Evolutionary conservation across 1,284 basidiomycete genomes (phyloP).

Genomic region (Filobasidium uniguttulatum): DNA sequence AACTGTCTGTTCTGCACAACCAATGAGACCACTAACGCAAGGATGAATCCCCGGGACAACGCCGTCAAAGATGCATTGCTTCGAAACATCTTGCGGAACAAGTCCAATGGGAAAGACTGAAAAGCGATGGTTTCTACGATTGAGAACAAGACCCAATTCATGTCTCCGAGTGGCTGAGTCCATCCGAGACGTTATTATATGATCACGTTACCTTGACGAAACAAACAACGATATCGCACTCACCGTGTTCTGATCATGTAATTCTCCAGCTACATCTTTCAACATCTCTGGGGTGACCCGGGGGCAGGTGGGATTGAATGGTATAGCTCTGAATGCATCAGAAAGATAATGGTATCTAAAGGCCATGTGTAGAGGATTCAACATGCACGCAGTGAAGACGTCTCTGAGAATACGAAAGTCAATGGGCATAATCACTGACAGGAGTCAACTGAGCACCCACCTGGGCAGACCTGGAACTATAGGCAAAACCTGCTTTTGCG

Average conservation of each 20-base stretch:
- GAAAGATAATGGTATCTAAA: conserved; percentile 7
- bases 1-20: background rate
- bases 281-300: background rate
- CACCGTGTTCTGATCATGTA: conserved; percentile 9
- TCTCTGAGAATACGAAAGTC: conserved; percentile 4
- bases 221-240: too few species aligned
- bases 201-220: background rate
- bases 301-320: background rate
- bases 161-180: conserved; percentile 10
- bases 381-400: conserved; percentile 14
- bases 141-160: conserved; percentile 12
- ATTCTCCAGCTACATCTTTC: conserved; percentile 6
- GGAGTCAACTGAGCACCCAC: background rate
- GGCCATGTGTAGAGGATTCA: conserved; percentile 10
- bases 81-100: conserved; percentile 11
- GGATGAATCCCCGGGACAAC: conserved; percentile 13
- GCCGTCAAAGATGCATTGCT: conserved; percentile 4
- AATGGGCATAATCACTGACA: background rate
- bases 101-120: conserved; percentile 5
- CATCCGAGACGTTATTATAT: background rate
- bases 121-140: conserved; percentile 15
- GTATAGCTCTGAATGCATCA: conserved; percentile 6
- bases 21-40: conserved; percentile 7
- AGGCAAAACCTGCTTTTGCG: conserved; percentile 8
- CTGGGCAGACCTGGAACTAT: conserved; percentile 8